These are phyloP conservation scores for Pleurotus ostreatus DNA, from an alignment of 768 basidiomycete genomes.

Conservation along the genomic window DNA sequence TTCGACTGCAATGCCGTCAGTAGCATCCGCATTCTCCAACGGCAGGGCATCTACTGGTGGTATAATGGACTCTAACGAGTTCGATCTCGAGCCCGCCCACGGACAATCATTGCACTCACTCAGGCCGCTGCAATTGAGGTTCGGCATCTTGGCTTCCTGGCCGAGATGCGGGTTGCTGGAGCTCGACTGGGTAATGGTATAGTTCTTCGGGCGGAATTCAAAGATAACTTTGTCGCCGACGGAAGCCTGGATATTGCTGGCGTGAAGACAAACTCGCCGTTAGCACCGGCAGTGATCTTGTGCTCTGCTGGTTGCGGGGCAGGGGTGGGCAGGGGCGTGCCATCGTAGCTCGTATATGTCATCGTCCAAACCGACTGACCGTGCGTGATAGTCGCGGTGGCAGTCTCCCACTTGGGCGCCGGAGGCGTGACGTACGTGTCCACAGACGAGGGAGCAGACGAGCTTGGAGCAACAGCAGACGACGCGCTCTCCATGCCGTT, in stretches of 20 bases:
- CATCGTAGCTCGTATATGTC: constrained; percentile 23
- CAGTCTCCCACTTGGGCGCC: constrained; percentile 20
- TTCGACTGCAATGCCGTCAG: constrained; percentile 42
- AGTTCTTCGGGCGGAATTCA: constrained; percentile 21
- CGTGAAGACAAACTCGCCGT: constrained; percentile 13
- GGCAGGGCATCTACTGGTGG: constrained; percentile 44
- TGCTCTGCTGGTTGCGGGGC: constrained; percentile 14
- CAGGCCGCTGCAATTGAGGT: constrained; percentile 39
- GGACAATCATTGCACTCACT: constrained; percentile 53
- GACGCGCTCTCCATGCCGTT: constrained; percentile 10
- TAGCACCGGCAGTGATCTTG: constrained; percentile 14
- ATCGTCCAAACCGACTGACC: constrained; percentile 18
- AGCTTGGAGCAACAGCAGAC: constrained; percentile 11
- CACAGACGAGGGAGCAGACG: not conserved
- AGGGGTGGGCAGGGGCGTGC: constrained; percentile 16
- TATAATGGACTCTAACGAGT: constrained; percentile 39
- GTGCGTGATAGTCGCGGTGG: constrained; percentile 28
- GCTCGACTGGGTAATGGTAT: constrained; percentile 27
- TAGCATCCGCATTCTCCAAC: constrained; percentile 30
- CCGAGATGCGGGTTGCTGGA: constrained; percentile 34
- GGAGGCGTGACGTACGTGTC: constrained; percentile 19
- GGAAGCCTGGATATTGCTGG: constrained; percentile 17
- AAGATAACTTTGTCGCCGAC: constrained; percentile 20
- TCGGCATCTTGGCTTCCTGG: constrained; percentile 52
- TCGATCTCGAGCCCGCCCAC: constrained; percentile 57